Base-by-base conservation (phyloP, 495 filamentous ascomycete genomes). In the Aspergillus saccharolyticus region DNA sequence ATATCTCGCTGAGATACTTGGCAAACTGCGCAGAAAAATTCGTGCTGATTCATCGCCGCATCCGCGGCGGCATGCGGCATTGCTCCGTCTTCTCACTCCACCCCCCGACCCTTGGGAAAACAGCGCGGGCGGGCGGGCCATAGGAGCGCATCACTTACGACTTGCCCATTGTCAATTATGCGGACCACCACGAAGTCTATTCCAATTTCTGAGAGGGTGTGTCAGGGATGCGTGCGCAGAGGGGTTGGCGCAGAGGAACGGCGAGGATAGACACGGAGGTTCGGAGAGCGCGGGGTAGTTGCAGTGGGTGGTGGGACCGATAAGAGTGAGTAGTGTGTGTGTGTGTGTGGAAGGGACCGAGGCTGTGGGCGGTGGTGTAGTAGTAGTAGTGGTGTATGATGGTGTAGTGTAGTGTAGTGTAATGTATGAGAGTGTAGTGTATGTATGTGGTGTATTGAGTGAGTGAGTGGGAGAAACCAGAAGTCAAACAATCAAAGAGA, bases 111-210 rank as follows among this genome's bases (percentile, higher is more conserved):
- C 45, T 24, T 28, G 14, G 54, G 1, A 18, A 52, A 46, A n/a
- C 39, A 42, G 20, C 14, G 18, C 51, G n/a, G 33, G 56, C 53
- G 55, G 42, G 54, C 52, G 22, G 50, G 55, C 54, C 55, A 58
- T 58, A 50, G 45, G 18, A 54, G 48, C 25, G 28, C 47, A 54
- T 44, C 9, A 74, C 74, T 74, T 71, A 77, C 74, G 74, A 77
- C 62, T 77, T 77, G 45, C 74, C 74, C 74, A 77, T 77, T 42
- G 54, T 74, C 55, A 65, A 66, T 59, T 39, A 57, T 44, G 46
- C 45, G 4, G 19, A 17, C 20, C n/a, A 33, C 42, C 42, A 24
- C 47, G 19, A 42, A 43, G 46, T 14, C 20, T 12, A 18, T 10
- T 39, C 10, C 14, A n/a, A 7, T 22, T 1, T 49, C 4, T 48